Conservation (phyloP, 106 monocot genomes). For the Dioscorea alata region DNA sequence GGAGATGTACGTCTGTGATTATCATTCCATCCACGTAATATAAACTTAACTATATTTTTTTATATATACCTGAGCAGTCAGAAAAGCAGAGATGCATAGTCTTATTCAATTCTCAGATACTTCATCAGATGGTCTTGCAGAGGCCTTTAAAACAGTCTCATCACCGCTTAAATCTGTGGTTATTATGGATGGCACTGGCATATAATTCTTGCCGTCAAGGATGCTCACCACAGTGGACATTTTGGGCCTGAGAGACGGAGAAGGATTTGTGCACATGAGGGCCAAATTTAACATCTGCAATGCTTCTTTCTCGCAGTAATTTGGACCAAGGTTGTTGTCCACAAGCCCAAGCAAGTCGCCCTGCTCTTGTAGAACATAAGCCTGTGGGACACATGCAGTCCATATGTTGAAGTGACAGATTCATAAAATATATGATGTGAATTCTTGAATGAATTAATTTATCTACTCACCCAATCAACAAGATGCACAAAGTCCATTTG, state of each 20-base stretch:
- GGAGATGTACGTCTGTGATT: too few relatives aligned
- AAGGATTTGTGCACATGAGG: slow-evolving; percentile 24
- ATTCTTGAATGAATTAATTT: neutral
- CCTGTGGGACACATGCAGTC: slow-evolving; percentile 4
- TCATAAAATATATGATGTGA: neutral
- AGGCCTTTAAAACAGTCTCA: too few relatives aligned
- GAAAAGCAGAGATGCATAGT: too few relatives aligned
- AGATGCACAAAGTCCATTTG: slow-evolving; percentile 45
- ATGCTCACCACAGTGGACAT: slow-evolving; percentile 41
- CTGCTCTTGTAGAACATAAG: slow-evolving; percentile 25
- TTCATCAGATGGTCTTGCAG: too few relatives aligned
- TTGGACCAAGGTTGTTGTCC: slow-evolving; percentile 18
- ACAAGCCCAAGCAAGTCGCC: slow-evolving; percentile 30
- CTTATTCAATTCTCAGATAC: too few relatives aligned
- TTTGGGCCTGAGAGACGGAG: slow-evolving; percentile 31
- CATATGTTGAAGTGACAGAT: too few relatives aligned
- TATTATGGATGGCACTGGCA: neutral
- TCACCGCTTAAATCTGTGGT: neutral
- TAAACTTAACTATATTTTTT: too few relatives aligned
- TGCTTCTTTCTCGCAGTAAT: slow-evolving; percentile 33
- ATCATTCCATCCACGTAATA: too few relatives aligned
- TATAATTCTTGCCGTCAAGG: slow-evolving; percentile 14
- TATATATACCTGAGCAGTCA: too few relatives aligned
- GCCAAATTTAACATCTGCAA: slow-evolving; percentile 19
- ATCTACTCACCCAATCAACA: slow-evolving; percentile 50